Base-by-base conservation (phyloP, 257 asterid species). In the Paulownia fortunei region DNA sequence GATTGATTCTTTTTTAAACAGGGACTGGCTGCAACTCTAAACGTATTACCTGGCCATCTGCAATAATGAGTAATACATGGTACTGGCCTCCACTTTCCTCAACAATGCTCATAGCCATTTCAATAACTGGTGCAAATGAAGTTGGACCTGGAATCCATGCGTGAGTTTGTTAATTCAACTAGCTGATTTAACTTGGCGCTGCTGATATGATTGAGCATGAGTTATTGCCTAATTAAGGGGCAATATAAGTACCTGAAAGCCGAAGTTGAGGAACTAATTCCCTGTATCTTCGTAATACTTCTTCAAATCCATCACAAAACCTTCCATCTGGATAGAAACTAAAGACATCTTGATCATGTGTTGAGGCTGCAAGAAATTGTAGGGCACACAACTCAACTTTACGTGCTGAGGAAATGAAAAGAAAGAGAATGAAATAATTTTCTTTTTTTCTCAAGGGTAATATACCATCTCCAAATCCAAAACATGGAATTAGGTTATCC, bases 61-160 rank as follows among this genome's bases (percentile, higher is more conserved):
- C 92, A 66, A 87, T 87, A 56, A 87, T 85, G 76, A 87, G 85
- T 46, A 87, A 74, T 46, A 87, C 91, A 79, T 87, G 91, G 85
- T 87, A 87, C 73, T 87, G 91, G 54, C 91, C 91, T 27, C 88
- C 79, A 12, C 88, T 87, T 60, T 85, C 85, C 58, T 83, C 87
- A 11, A 85, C 89, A 15, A 87, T 87, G 62, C 79, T 76, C 80
- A 78, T 87, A n/a, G 85, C 91, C 88, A 59, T 87, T 72, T 87
- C 89, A 27, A 87, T 83, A 30, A 85, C 87, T 3, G 91, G 89
- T 2, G 88, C 91, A 60, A 87, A 87, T 21, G 91, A 86, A 5
- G 89, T 86, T 21, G 89, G 89, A 16, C 89, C 88, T 84, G 62
- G 19, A 51, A 66, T 23, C 27, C 64, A 12, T 2, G 11, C 41